Evolutionary conservation across 208 protist species (phyloP).

Genomic region (Wallacemonas sp.): DNA sequence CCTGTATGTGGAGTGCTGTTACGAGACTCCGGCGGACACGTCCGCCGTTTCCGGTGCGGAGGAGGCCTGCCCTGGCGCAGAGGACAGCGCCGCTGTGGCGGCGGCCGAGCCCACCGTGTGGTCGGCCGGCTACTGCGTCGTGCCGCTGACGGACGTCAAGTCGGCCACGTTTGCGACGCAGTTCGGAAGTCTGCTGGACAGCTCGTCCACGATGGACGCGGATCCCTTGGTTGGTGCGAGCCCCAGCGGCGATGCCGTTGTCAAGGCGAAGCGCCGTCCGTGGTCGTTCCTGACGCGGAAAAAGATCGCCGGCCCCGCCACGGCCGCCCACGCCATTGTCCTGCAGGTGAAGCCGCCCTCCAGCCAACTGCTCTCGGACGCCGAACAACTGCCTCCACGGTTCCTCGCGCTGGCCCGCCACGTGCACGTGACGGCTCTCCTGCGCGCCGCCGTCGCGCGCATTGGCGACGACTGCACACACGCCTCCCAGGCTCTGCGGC

Average conservation of each 20-base stretch:
- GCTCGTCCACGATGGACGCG: not conserved
- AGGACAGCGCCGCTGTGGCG: not conserved
- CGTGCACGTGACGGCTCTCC: conserved; percentile 42
- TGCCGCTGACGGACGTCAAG: conserved; percentile 27
- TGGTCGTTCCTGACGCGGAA: conserved; percentile 22
- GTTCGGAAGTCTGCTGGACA: conserved; percentile 53
- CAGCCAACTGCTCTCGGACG: conserved; percentile 13
- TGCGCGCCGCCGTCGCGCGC: conserved; percentile 52
- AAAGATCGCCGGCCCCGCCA: conserved; percentile 17
- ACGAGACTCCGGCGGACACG: conserved; percentile 33
- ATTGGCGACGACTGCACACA: conserved; percentile 29
- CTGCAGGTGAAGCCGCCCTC: conserved; percentile 30
- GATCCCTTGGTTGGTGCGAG: too few relatives aligned
- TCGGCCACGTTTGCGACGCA: conserved; percentile 36
- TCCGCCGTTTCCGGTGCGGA: not conserved
- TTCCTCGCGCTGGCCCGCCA: conserved; percentile 59
- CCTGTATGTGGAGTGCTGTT: conserved; percentile 85
- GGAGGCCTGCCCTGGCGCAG: not conserved
- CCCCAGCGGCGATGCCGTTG: not conserved
- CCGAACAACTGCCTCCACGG: conserved; percentile 38
- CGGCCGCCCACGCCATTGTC: conserved; percentile 38
- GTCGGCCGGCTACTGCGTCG: conserved; percentile 69
- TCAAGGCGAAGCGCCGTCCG: conserved; percentile 5
- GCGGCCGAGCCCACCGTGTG: conserved; percentile 37
- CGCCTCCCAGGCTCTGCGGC: conserved; percentile 48